A percentile compares a stretch with the other conserved stretches of the same genome.
Conservation (phyloP, 2,329 filamentous ascomycete species). For the Myotisia sp. region DNA sequence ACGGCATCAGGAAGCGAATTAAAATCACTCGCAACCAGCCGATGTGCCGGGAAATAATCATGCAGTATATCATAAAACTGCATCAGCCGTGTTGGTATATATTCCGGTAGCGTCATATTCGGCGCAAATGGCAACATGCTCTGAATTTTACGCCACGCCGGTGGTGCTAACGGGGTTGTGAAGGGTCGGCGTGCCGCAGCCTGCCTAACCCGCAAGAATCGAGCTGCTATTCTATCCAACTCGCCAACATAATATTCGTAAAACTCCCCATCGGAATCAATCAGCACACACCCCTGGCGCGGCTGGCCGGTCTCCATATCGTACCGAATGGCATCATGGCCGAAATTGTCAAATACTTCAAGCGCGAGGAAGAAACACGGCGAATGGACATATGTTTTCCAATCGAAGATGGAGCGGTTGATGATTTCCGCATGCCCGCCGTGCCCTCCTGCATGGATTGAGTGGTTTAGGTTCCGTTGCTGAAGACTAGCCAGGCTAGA, state of each 20-base stretch:
- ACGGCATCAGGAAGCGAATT: conserved; percentile 70
- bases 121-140: conserved; percentile 53
- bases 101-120: conserved; percentile 73
- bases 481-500: conserved; percentile 66
- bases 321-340: conserved; percentile 88
- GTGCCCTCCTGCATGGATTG: conserved; percentile 59
- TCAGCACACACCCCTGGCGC: conserved; percentile 75
- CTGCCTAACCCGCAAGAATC: conserved; percentile 73
- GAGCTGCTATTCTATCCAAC: conserved; percentile 67
- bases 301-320: conserved; percentile 66
- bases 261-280: conserved; percentile 75
- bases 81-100: conserved; percentile 87
- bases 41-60: conserved; percentile 76
- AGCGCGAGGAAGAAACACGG: conserved; percentile 96
- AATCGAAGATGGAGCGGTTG: conserved; percentile 90
- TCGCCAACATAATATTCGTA: conserved; percentile 79
- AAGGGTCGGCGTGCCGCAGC: conserved; percentile 44
- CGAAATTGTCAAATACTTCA: conserved; percentile 97
- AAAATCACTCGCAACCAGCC: conserved; percentile 82
- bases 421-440: conserved; percentile 80
- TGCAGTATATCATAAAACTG: conserved; percentile 90
- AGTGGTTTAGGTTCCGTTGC: conserved; percentile 51
- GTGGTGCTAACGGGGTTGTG: conserved; percentile 31
- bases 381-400: conserved; percentile 71
- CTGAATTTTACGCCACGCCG: conserved; percentile 47